A percentile compares a stretch with the other conserved stretches of the same genome.
Conservation (phyloP, 768 basidiomycete species). For the Leccinum subgranulosum region DNA sequence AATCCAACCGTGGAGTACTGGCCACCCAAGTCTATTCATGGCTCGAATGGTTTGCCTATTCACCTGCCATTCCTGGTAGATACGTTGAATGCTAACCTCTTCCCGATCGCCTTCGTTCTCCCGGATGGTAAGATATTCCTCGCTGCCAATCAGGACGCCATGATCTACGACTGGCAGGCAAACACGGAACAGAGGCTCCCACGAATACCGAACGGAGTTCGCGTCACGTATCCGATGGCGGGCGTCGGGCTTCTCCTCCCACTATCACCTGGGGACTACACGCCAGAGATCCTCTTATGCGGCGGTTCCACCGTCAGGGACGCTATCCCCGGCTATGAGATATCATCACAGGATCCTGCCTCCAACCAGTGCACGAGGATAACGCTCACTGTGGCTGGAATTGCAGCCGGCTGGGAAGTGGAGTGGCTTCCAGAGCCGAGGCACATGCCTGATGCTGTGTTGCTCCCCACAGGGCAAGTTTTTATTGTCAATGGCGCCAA, state of each 20-base stretch:
- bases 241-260: slow-evolving; percentile 75
- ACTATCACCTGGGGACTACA: slow-evolving; percentile 60
- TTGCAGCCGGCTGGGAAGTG: slow-evolving; percentile 65
- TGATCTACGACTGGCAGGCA: slow-evolving; percentile 72
- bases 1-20: slow-evolving; percentile 82
- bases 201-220: slow-evolving; percentile 69
- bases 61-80: slow-evolving; percentile 59
- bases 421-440: slow-evolving; percentile 75
- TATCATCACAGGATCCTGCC: slow-evolving; percentile 72
- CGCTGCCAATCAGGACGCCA: slow-evolving; percentile 75
- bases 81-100: slow-evolving; percentile 80
- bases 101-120: slow-evolving; percentile 71
- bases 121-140: slow-evolving; percentile 71
- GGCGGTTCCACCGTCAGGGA: slow-evolving; percentile 73
- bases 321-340: slow-evolving; percentile 50
- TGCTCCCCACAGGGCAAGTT: slow-evolving; percentile 73
- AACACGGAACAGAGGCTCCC: slow-evolving; percentile 65
- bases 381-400: slow-evolving; percentile 60
- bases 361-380: slow-evolving; percentile 73
- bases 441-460: slow-evolving; percentile 76
- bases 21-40: slow-evolving; percentile 73
- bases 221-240: slow-evolving; percentile 82
- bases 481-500: slow-evolving; percentile 75
- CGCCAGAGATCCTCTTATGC: slow-evolving; percentile 70
- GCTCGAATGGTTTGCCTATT: slow-evolving; percentile 65